Percentiles rank a stretch among this genome's conserved stretches.
Evolutionary conservation across 768 basidiomycete genomes (phyloP).

Genomic region (Naganishia vishniacii): DNA sequence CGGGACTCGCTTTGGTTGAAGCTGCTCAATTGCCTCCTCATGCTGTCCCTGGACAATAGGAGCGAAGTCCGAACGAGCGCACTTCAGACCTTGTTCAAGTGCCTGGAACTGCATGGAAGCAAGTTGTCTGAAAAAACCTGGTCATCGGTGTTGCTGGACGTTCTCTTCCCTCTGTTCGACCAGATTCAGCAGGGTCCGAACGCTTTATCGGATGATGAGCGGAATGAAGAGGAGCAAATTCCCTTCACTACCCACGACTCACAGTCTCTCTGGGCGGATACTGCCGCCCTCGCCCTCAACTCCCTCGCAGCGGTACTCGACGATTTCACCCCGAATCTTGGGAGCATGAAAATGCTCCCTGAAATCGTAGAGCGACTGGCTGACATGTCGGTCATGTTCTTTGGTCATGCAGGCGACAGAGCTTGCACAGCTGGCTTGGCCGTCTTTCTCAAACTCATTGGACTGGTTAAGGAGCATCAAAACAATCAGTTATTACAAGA

Average conservation of each 20-base stretch:
- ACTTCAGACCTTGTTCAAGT: conserved; percentile 89
- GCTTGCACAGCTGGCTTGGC: conserved; percentile 59
- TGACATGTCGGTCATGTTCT: conserved; percentile 65
- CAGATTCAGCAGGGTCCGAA: background rate
- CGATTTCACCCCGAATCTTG: conserved; percentile 72
- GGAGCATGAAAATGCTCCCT: conserved; percentile 64
- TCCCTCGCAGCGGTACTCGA: conserved; percentile 78
- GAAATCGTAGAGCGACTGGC: conserved; percentile 73
- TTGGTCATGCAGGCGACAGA: conserved; percentile 60
- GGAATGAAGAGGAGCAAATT: background rate
- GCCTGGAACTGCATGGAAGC: conserved; percentile 86
- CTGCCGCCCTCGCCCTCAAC: conserved; percentile 74
- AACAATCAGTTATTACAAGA: background rate
- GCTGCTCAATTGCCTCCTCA: conserved; percentile 73
- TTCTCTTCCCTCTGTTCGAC: conserved; percentile 41
- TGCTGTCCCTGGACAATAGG: conserved; percentile 71
- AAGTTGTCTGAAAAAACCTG: conserved; percentile 76
- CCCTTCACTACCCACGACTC: conserved; percentile 11
- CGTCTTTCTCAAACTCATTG: background rate
- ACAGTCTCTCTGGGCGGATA: conserved; percentile 68
- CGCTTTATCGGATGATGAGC: background rate
- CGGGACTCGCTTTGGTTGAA: conserved; percentile 84
- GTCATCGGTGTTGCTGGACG: conserved; percentile 57
- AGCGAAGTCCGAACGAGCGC: conserved; percentile 88
- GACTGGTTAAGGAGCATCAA: background rate